A percentile compares a stretch with the other conserved stretches of the same genome.
Conservation (phyloP, 208 protist genomes). For the Kentomonas sorsogonicus region DNA sequence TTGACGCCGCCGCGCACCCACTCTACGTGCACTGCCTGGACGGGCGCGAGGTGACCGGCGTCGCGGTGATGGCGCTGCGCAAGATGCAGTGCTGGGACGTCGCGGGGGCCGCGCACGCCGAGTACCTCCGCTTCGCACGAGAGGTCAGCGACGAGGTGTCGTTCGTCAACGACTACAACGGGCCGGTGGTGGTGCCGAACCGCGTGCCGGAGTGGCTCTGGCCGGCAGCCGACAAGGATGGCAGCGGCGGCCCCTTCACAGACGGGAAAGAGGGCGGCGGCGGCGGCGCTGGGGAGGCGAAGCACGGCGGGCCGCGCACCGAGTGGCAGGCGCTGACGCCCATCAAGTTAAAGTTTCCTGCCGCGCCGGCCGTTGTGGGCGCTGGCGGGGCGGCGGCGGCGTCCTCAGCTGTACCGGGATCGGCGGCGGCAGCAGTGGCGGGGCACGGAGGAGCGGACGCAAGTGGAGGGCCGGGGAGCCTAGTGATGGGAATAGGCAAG, state of each 20-base stretch:
- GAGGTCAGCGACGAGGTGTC: slow-evolving; percentile 58
- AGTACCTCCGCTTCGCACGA: slow-evolving; percentile 66
- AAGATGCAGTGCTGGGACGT: slow-evolving; percentile 74
- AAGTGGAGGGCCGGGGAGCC: no score
- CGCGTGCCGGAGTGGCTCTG: slow-evolving; percentile 57
- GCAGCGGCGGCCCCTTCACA: neutral
- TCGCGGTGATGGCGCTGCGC: slow-evolving; percentile 72
- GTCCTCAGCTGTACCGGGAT: no score
- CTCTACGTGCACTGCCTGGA: slow-evolving; percentile 88
- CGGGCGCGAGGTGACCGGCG: slow-evolving; percentile 63
- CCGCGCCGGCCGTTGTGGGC: no score
- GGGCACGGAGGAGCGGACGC: no score
- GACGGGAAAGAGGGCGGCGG: neutral
- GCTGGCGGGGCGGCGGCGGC: no score
- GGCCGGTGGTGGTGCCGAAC: slow-evolving; percentile 51
- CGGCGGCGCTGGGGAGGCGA: neutral
- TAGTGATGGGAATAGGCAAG: no score
- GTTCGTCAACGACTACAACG: slow-evolving; percentile 72
- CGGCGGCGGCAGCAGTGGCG: no score
- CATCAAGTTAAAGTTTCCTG: no score
- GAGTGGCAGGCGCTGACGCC: neutral
- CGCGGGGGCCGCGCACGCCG: slow-evolving; percentile 31
- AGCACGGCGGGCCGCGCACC: neutral
- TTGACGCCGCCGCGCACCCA: slow-evolving; percentile 55
- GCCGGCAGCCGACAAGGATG: slow-evolving; percentile 2